Conservation (phyloP, 805 yeast genomes). For the Candida incommunis region DNA sequence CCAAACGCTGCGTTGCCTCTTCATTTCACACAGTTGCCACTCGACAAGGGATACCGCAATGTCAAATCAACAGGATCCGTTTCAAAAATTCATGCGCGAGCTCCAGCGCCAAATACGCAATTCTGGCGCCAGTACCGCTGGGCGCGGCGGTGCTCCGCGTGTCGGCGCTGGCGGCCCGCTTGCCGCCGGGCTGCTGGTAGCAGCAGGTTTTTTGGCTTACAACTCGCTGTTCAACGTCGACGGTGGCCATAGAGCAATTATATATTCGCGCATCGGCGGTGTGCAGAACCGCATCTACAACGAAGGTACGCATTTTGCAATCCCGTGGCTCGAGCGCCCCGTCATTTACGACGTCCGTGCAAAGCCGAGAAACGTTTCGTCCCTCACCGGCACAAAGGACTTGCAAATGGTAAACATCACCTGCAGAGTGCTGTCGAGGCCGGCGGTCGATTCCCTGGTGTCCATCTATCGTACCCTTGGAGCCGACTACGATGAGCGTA, state of each 20-base stretch:
- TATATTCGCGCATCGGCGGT: slow-evolving; percentile 80
- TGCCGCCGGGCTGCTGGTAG: background rate
- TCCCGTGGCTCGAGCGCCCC: slow-evolving; percentile 94
- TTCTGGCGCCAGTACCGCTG: background rate
- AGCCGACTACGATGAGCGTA: slow-evolving; percentile 90
- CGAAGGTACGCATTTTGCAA: slow-evolving; percentile 89
- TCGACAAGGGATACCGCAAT: too few relatives aligned
- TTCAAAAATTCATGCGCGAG: background rate
- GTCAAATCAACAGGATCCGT: slow-evolving; percentile 1
- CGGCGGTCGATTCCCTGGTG: slow-evolving; percentile 67
- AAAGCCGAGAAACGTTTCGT: slow-evolving; percentile 89
- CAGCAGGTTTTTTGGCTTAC: background rate
- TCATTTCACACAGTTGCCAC: too few relatives aligned
- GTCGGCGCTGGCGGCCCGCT: background rate
- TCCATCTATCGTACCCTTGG: slow-evolving; percentile 85
- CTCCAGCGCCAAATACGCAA: background rate
- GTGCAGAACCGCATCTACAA: slow-evolving; percentile 67
- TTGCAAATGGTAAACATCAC: slow-evolving; percentile 98
- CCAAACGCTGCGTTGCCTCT: too few relatives aligned
- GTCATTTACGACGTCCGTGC: slow-evolving; percentile 90
- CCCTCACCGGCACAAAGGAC: slow-evolving; percentile 95
- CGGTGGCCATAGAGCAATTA: slow-evolving; percentile 97
- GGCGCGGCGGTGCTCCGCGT: background rate
- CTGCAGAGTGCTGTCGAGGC: slow-evolving; percentile 92
- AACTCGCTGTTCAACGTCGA: slow-evolving; percentile 70